These are phyloP conservation scores for Punica granatum DNA, from an alignment of 345 rosid genomes.

Conservation along the genomic window DNA sequence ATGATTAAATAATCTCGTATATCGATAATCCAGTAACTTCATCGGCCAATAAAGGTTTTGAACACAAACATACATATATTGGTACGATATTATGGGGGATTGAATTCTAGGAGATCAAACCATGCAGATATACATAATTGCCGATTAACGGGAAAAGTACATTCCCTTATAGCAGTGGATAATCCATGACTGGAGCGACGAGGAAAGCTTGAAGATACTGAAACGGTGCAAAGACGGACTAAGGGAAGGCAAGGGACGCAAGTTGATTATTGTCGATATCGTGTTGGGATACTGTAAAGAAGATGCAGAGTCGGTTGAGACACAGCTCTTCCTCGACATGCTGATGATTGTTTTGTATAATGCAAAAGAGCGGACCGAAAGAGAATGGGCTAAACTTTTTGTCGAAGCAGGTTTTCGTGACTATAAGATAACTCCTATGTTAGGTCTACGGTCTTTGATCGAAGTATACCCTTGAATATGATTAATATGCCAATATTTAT, in stretches of 20 bases:
- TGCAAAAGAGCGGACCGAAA: constrained; percentile 30
- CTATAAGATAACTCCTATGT: constrained; percentile 27
- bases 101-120: too few species aligned
- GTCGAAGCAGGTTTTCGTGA: constrained; percentile 23
- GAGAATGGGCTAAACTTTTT: constrained; percentile 38
- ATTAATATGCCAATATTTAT: too few species aligned
- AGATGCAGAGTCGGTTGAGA: constrained; percentile 16
- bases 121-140: too few species aligned
- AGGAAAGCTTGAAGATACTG: constrained; percentile 37
- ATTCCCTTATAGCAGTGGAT: constrained; percentile 26
- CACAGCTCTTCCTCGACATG: constrained; percentile 31
- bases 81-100: too few species aligned
- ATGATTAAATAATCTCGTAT: too few species aligned
- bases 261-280: constrained; percentile 22
- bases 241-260: constrained; percentile 13
- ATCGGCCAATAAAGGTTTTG: too few species aligned
- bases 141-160: too few species aligned
- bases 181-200: constrained; percentile 38
- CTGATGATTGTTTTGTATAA: constrained; percentile 20
- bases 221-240: constrained; percentile 29
- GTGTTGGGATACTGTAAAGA: neutral
- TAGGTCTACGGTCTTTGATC: constrained; percentile 43
- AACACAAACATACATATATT: neutral
- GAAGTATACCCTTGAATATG: constrained; percentile 35
- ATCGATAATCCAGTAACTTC: too few species aligned